A percentile compares a stretch with the other conserved stretches of the same genome.
Conservation (phyloP, 2,329 filamentous ascomycete genomes). For the Chrysoporthe austroafricana region DNA sequence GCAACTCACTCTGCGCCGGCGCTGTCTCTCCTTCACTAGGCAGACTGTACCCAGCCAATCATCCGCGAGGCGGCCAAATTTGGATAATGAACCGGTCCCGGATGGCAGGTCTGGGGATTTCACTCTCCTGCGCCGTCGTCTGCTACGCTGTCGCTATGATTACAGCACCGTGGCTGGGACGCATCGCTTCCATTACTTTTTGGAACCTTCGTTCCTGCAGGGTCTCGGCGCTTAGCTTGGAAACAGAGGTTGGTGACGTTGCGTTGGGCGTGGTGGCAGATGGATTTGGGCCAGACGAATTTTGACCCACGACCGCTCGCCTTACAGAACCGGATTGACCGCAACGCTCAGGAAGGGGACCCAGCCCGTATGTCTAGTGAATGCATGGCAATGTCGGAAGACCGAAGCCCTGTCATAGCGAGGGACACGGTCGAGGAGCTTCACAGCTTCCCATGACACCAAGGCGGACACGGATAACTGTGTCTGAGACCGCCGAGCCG, state of each 20-base stretch:
- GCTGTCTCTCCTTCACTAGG: not conserved
- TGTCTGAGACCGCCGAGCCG: not conserved
- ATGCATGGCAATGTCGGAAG: not conserved
- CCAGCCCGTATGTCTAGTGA: not conserved
- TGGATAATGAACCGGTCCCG: not conserved
- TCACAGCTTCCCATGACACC: not conserved
- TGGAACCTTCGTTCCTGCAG: conserved; percentile 1
- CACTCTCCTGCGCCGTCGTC: not conserved
- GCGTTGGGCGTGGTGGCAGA: not conserved
- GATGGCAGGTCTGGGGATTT: too few species aligned
- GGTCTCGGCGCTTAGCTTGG: not conserved
- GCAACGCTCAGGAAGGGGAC: not conserved
- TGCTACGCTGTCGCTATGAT: not conserved
- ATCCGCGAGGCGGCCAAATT: not conserved
- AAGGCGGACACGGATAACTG: not conserved
- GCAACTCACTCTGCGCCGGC: not conserved
- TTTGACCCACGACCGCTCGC: not conserved
- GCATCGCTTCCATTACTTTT: not conserved
- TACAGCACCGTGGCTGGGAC: not conserved
- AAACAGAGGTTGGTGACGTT: not conserved
- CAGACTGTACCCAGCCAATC: conserved; percentile 1
- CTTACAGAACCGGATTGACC: not conserved
- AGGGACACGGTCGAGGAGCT: too few species aligned
- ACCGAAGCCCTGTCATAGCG: not conserved
- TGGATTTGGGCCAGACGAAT: not conserved